phyloP scores from a whole-genome alignment of 176 grass and related monocot genomes.

The Triticum turgidum region DNA sequence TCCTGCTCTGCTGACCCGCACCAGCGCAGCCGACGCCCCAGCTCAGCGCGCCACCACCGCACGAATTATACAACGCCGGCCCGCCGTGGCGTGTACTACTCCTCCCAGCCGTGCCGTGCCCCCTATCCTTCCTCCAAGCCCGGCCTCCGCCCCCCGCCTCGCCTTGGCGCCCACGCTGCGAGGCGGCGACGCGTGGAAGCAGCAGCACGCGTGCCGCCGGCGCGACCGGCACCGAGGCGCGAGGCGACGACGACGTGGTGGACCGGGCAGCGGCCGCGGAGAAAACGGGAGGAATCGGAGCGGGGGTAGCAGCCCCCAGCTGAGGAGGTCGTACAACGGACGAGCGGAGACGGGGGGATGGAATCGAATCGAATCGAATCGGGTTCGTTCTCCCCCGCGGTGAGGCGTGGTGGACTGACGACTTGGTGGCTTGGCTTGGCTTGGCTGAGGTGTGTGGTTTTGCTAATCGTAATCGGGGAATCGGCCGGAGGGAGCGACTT shows the following conservation, averaged over 20 bases:
- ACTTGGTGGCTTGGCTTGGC: background rate
- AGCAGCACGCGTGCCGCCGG: slow-evolving; percentile 14
- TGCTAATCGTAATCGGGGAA: background rate
- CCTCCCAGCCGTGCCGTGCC: slow-evolving; percentile 34
- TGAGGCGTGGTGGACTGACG: background rate
- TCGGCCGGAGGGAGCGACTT: background rate
- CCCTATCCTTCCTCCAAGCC: slow-evolving; percentile 28
- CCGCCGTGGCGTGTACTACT: slow-evolving; percentile 23
- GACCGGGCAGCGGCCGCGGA: background rate
- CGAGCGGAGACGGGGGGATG: background rate
- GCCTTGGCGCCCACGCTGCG: slow-evolving; percentile 38
- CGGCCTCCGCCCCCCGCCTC: background rate
- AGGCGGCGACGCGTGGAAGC: slow-evolving; percentile 36
- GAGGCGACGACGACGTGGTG: slow-evolving; percentile 18
- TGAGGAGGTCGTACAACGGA: background rate
- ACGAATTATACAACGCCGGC: slow-evolving; percentile 1
- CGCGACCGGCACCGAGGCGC: background rate
- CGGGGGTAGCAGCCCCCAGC: background rate
- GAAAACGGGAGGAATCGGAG: background rate
- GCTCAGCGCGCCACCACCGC: background rate
- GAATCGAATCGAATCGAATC: slow-evolving; percentile 36
- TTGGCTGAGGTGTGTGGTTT: background rate
- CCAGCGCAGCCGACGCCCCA: slow-evolving; percentile 7
- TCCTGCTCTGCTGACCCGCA: background rate
- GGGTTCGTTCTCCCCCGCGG: background rate